These are phyloP conservation scores for Decorospora gaudefroyi DNA, from an alignment of 2,329 filamentous ascomycete genomes.

Conservation along the genomic window DNA sequence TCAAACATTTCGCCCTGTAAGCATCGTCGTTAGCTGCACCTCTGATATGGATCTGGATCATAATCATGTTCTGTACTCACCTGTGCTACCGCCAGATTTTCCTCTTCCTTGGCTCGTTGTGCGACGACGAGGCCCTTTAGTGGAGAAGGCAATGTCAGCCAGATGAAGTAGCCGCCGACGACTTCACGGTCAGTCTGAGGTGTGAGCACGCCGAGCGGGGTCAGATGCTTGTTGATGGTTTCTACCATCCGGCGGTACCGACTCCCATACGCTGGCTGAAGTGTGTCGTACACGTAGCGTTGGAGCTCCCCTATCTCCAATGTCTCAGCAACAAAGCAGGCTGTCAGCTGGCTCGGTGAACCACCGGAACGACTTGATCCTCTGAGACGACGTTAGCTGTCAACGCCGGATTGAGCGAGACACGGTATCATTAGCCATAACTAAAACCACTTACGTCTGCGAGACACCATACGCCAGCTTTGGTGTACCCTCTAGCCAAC, in stretches of 20 bases:
- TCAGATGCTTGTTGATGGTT: slow-evolving; percentile 63
- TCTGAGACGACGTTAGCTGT: slow-evolving; percentile 45
- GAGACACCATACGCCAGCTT: slow-evolving; percentile 64
- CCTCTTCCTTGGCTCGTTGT: slow-evolving; percentile 61
- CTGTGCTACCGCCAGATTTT: slow-evolving; percentile 69
- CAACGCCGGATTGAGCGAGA: slow-evolving; percentile 9
- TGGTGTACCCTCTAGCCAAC: slow-evolving; percentile 80
- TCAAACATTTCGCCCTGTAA: slow-evolving; percentile 70
- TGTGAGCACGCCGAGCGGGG: slow-evolving; percentile 64
- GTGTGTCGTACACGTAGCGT: slow-evolving; percentile 56
- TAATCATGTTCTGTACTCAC: slow-evolving; percentile 21
- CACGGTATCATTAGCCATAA: slow-evolving; percentile 8
- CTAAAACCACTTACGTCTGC: slow-evolving; percentile 56
- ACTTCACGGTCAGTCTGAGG: slow-evolving; percentile 53
- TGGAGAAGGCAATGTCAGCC: slow-evolving; percentile 66
- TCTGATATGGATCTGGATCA: slow-evolving; percentile 7
- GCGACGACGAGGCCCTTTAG: slow-evolving; percentile 62
- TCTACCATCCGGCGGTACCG: slow-evolving; percentile 61
- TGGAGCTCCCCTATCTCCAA: slow-evolving; percentile 58
- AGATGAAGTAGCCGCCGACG: slow-evolving; percentile 85
- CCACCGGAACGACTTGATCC: slow-evolving; percentile 64
- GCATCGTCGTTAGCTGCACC: slow-evolving; percentile 22
- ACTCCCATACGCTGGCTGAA: slow-evolving; percentile 61
- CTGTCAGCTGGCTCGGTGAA: slow-evolving; percentile 62
- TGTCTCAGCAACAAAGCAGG: slow-evolving; percentile 61